phyloP scores from a whole-genome alignment of 306 rosid species.

The Cucumis melo region DNA sequence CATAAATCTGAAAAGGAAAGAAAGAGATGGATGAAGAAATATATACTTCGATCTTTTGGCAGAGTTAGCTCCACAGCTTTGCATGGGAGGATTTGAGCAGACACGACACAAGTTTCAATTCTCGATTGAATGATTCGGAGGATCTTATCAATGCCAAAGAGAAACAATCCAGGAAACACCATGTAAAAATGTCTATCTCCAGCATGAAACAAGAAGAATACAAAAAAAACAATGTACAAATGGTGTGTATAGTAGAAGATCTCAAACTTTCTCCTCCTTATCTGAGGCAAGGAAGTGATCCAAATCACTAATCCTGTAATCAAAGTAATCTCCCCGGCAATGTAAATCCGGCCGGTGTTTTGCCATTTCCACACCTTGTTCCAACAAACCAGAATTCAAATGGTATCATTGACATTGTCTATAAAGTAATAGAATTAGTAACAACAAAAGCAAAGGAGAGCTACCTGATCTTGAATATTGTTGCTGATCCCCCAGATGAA shows the following conservation, averaged over 20 bases:
- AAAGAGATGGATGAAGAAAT: neutral
- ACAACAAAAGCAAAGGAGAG: neutral
- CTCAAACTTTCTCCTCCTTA: constrained; percentile 67
- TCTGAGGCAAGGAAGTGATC: constrained; percentile 79
- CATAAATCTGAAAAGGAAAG: neutral
- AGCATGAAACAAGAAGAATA: constrained; percentile 75
- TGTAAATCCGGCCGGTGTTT: constrained; percentile 62
- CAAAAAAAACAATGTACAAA: constrained; percentile 55
- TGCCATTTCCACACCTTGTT: constrained; percentile 73
- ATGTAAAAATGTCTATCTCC: constrained; percentile 83
- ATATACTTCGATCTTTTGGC: constrained; percentile 79
- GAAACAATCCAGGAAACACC: constrained; percentile 71
- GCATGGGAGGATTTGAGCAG: constrained; percentile 51
- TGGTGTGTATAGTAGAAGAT: constrained; percentile 84
- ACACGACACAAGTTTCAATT: constrained; percentile 53
- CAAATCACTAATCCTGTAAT: constrained; percentile 49
- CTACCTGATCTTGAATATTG: constrained; percentile 62
- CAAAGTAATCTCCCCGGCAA: constrained; percentile 69
- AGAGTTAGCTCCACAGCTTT: constrained; percentile 53
- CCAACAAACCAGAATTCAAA: constrained; percentile 7
- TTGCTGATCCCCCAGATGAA: constrained; percentile 73
- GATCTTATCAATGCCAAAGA: constrained; percentile 66
- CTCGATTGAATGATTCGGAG: constrained; percentile 66
- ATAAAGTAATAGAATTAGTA: neutral
- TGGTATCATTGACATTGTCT: neutral